A percentile compares a stretch with the other conserved stretches of the same genome.
Conservation (phyloP, 345 rosid species). For the Acer campestre region DNA sequence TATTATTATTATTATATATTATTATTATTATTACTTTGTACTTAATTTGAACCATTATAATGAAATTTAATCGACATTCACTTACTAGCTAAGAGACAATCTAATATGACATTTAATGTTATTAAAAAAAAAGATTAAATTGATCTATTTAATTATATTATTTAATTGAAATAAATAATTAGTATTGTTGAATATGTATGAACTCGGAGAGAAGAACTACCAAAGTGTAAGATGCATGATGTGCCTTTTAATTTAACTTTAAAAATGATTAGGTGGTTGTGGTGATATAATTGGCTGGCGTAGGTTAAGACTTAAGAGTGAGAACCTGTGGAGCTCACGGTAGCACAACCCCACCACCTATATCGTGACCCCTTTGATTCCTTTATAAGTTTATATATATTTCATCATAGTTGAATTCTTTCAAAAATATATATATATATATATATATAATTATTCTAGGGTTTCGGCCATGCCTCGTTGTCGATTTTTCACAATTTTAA, state of each 20-base stretch:
- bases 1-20: no score
- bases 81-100: neutral
- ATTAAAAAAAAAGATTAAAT: no score
- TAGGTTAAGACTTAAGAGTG: neutral
- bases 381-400: neutral
- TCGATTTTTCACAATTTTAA: constrained; percentile 28
- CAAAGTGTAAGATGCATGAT: neutral
- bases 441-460: neutral
- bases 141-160: no score
- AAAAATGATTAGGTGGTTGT: neutral
- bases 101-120: neutral
- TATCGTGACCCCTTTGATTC: neutral
- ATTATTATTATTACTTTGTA: no score
- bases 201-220: neutral
- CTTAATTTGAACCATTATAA: no score
- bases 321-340: neutral
- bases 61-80: no score
- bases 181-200: no score
- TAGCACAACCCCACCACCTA: neutral
- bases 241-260: neutral
- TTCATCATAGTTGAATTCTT: no score
- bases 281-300: neutral
- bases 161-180: no score
- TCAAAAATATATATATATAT: no score
- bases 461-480: constrained; percentile 16